Conservation (phyloP, 1,284 basidiomycete species). For the Puccinia triticina region DNA sequence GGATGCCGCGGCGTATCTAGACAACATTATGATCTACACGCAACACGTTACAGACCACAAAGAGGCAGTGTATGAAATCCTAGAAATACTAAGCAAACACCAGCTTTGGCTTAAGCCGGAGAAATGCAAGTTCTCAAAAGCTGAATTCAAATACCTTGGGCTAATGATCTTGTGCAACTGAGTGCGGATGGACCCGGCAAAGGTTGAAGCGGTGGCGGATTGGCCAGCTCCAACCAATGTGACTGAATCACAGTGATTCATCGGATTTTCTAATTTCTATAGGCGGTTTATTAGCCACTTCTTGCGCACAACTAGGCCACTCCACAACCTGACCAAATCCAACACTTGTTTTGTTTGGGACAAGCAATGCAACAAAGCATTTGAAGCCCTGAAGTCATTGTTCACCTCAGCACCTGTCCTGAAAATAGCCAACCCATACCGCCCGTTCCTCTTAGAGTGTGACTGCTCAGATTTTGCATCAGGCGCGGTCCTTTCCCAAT, state of each 20-base stretch:
- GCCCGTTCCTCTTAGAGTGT: slow-evolving; percentile 14
- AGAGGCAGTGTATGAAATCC: neutral
- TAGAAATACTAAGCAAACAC: neutral
- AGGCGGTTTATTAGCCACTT: no score
- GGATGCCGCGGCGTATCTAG: neutral
- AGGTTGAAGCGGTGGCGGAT: no score
- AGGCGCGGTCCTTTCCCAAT: neutral
- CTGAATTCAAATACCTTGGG: neutral
- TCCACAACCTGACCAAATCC: neutral
- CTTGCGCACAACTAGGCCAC: neutral
- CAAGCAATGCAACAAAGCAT: neutral
- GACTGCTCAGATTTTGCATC: slow-evolving; percentile 30
- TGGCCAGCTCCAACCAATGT: no score
- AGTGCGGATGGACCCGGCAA: no score
- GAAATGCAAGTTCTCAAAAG: neutral
- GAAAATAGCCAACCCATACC: slow-evolving; percentile 11
- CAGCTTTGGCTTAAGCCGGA: slow-evolving; percentile 3
- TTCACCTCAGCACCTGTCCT: slow-evolving; percentile 22
- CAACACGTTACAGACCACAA: neutral
- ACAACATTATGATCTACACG: neutral
- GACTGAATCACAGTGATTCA: no score
- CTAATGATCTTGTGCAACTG: no score
- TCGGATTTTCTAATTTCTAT: no score
- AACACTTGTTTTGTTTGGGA: neutral
- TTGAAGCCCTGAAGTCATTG: neutral